Conservation (phyloP, 2,329 filamentous ascomycete species). For the Colletotrichum salicis region DNA sequence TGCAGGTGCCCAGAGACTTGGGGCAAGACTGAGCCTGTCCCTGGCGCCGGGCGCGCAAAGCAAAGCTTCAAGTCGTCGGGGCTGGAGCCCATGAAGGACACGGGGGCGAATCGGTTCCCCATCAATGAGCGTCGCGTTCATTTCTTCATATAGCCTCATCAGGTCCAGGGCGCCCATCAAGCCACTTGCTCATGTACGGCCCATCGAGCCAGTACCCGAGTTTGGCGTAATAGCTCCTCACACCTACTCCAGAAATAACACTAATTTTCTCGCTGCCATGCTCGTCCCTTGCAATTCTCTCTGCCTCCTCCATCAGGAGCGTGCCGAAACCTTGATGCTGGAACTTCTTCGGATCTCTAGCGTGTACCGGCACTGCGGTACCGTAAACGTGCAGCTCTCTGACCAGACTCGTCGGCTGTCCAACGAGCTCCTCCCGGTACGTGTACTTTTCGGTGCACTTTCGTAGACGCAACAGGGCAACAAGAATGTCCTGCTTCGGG, state of each 20-base stretch:
- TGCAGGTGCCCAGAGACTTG: not conserved
- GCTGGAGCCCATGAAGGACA: not conserved
- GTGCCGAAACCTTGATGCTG: constrained; percentile 99
- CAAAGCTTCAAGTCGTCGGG: not conserved
- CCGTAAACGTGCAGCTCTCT: constrained; percentile 97
- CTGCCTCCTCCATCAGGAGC: constrained; percentile 96
- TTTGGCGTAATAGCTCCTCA: constrained; percentile 93
- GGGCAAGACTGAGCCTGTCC: not conserved
- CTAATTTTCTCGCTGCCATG: constrained; percentile 94
- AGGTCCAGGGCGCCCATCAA: constrained; percentile 56
- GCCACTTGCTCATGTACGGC: constrained; percentile 80
- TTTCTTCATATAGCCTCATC: constrained; percentile 34
- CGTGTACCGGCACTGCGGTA: constrained; percentile 96
- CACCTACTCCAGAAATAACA: constrained; percentile 97
- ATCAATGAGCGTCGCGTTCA: not conserved
- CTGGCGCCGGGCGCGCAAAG: constrained; percentile 2
- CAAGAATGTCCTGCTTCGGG: constrained; percentile 97
- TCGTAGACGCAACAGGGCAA: constrained; percentile 86
- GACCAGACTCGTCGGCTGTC: constrained; percentile 90
- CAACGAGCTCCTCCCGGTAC: constrained; percentile 85
- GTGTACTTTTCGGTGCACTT: constrained; percentile 94
- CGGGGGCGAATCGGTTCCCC: not conserved
- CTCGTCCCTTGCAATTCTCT: constrained; percentile 92
- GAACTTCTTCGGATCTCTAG: constrained; percentile 93
- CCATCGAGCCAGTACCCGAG: constrained; percentile 95